phyloP scores from a whole-genome alignment of 345 rosid genomes.

The Populus simonii region DNA sequence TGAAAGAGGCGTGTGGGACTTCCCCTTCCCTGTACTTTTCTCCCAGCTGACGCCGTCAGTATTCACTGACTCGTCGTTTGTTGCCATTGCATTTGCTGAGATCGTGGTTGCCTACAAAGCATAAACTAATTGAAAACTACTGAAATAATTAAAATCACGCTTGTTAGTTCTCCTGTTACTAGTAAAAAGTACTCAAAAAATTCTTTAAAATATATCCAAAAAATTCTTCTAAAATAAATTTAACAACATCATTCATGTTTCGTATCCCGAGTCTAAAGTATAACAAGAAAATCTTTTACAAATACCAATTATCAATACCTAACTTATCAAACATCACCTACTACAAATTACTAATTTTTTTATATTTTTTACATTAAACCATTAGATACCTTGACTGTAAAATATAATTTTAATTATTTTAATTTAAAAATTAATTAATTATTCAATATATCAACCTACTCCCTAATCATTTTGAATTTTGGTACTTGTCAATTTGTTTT shows the following conservation, averaged over 20 bases:
- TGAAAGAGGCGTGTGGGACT: not conserved
- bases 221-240: too few relatives aligned
- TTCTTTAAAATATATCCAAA: too few relatives aligned
- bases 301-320: fast-evolving
- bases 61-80: not conserved
- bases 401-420: too few relatives aligned
- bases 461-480: too few relatives aligned
- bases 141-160: not conserved
- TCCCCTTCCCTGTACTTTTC: not conserved
- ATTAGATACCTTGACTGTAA: fast-evolving
- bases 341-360: fast-evolving
- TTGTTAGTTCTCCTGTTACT: not conserved
- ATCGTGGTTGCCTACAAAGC: too few relatives aligned
- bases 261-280: fast-evolving
- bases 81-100: not conserved
- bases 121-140: not conserved
- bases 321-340: fast-evolving
- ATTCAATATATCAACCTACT: too few relatives aligned
- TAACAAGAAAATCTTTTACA: too few relatives aligned
- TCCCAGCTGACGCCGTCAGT: constrained; percentile 13
- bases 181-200: too few relatives aligned
- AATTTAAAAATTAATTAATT: too few relatives aligned
- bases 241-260: fast-evolving
- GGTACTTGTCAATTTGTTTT: too few relatives aligned
- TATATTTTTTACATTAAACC: too few relatives aligned